phyloP scores from a whole-genome alignment of 1,284 basidiomycete species.

The Malassezia yamatoensis region DNA sequence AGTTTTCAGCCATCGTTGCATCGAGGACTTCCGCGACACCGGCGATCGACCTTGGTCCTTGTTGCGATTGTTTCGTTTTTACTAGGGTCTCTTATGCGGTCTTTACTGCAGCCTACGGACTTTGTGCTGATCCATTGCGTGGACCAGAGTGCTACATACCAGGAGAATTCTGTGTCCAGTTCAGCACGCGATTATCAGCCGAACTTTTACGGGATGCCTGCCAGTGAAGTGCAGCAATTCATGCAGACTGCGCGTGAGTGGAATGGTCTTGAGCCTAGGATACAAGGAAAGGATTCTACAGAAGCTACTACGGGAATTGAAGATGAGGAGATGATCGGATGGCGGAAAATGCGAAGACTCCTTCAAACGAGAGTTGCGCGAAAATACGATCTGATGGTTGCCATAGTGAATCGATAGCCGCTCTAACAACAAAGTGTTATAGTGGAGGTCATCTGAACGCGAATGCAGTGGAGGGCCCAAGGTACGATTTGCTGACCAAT shows the following conservation, averaged over 20 bases:
- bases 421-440: not conserved
- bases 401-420: conserved; percentile 15
- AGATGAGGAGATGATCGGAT: conserved; percentile 14
- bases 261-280: not conserved
- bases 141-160: not conserved
- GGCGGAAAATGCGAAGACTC: conserved; percentile 23
- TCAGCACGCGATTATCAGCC: not conserved
- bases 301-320: not conserved
- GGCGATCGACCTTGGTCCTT: conserved; percentile 52
- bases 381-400: conserved; percentile 24
- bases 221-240: conserved; percentile 13
- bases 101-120: conserved; percentile 76
- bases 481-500: not conserved
- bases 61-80: conserved; percentile 78
- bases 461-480: not conserved
- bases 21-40: conserved; percentile 17
- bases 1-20: not conserved
- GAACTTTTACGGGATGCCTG: conserved; percentile 11
- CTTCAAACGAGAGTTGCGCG: conserved; percentile 19
- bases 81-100: conserved; percentile 76
- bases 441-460: too few relatives aligned
- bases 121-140: conserved; percentile 55
- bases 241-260: conserved; percentile 12
- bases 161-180: too few relatives aligned
- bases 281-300: not conserved